phyloP scores from a whole-genome alignment of 345 rosid species.

The Crucihimalaya himalaica region DNA sequence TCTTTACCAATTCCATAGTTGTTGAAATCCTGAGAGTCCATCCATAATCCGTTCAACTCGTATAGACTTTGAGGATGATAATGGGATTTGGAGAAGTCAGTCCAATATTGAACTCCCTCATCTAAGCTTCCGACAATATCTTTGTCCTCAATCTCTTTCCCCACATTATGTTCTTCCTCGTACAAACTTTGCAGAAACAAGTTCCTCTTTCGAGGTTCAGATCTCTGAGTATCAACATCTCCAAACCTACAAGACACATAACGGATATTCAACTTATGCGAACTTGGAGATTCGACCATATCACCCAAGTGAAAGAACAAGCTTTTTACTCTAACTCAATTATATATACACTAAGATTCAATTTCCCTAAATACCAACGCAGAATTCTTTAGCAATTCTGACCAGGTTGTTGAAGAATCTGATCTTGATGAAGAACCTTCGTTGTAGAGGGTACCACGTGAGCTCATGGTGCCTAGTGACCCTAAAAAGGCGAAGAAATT shows the following conservation, averaged over 20 bases:
- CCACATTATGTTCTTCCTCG: slow-evolving; percentile 51
- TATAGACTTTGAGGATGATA: slow-evolving; percentile 80
- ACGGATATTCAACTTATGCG: neutral
- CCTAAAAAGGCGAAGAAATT: slow-evolving; percentile 49
- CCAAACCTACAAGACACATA: slow-evolving; percentile 58
- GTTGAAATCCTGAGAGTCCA: slow-evolving; percentile 58
- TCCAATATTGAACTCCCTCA: slow-evolving; percentile 73
- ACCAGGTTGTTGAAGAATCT: slow-evolving; percentile 69
- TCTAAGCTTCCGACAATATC: slow-evolving; percentile 78
- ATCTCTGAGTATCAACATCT: slow-evolving; percentile 55
- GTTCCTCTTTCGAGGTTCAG: slow-evolving; percentile 65
- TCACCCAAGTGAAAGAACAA: neutral
- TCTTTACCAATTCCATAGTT: slow-evolving; percentile 86
- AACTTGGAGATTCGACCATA: neutral
- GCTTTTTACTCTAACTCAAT: neutral
- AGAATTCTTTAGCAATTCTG: slow-evolving; percentile 25
- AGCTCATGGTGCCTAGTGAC: slow-evolving; percentile 81
- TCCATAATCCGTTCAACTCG: slow-evolving; percentile 72
- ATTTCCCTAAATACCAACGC: slow-evolving; percentile 3
- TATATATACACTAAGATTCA: neutral
- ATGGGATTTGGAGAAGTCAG: slow-evolving; percentile 87
- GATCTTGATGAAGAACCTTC: slow-evolving; percentile 44
- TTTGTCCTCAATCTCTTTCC: slow-evolving; percentile 57
- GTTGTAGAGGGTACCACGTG: slow-evolving; percentile 65
- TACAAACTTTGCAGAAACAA: slow-evolving; percentile 76